phyloP scores from a whole-genome alignment of 2,329 filamentous ascomycete species.

The Trichophyton verrucosum region DNA sequence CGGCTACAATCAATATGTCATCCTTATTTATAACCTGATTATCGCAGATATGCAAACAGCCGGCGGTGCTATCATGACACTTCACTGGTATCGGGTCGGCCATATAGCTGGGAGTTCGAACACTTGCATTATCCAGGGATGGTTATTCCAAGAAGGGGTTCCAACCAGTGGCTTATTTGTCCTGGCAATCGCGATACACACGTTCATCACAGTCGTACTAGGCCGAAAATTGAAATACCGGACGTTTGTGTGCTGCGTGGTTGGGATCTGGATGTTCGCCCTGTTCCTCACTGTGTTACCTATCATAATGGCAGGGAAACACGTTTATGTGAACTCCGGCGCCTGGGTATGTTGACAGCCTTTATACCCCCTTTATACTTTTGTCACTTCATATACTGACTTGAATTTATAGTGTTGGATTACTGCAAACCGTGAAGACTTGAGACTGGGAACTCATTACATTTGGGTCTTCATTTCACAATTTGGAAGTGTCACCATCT shows the following conservation, averaged over 20 bases:
- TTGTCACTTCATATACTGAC: no score
- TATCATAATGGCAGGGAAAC: slow-evolving; percentile 28
- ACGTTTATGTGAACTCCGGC: slow-evolving; percentile 37
- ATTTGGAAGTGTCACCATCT: slow-evolving; percentile 39
- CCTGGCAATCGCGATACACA: slow-evolving; percentile 42
- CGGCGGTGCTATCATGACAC: slow-evolving; percentile 36
- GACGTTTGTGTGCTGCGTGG: slow-evolving; percentile 34
- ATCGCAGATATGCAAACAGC: slow-evolving; percentile 41
- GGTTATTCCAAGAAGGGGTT: slow-evolving; percentile 41
- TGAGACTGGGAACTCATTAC: slow-evolving; percentile 41
- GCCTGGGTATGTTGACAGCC: slow-evolving; percentile 33
- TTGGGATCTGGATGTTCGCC: slow-evolving; percentile 35
- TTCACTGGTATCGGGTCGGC: slow-evolving; percentile 35
- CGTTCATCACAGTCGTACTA: slow-evolving; percentile 37
- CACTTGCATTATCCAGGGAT: slow-evolving; percentile 39
- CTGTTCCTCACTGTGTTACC: slow-evolving; percentile 36
- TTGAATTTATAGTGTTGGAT: slow-evolving; percentile 37
- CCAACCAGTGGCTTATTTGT: slow-evolving; percentile 41
- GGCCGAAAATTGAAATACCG: slow-evolving; percentile 34
- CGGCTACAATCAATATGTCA: slow-evolving; percentile 42
- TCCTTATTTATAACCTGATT: slow-evolving; percentile 42
- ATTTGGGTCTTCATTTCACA: slow-evolving; percentile 43
- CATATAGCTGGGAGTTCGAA: slow-evolving; percentile 34
- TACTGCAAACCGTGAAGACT: slow-evolving; percentile 27
- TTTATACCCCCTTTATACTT: not conserved